phyloP scores from a whole-genome alignment of 1,139 yeast genomes.

The Suhomyces panamericanus region DNA sequence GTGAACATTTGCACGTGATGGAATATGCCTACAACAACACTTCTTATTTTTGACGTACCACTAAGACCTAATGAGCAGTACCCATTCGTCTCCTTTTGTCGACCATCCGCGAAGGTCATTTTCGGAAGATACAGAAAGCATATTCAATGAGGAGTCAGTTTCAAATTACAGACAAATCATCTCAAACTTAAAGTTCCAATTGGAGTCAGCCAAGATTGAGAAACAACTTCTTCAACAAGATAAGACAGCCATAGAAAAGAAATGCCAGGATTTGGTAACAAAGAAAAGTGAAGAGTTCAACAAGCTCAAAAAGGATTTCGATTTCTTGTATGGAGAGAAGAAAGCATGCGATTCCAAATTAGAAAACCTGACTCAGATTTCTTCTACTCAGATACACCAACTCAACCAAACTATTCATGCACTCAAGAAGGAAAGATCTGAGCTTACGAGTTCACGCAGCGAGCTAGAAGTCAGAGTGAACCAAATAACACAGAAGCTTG shows the following conservation, averaged over 20 bases:
- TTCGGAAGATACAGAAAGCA: constrained; percentile 2
- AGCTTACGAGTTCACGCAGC: constrained; percentile 17
- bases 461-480: constrained; percentile 29
- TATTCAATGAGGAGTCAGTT: constrained; percentile 12
- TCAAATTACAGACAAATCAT: constrained; percentile 18
- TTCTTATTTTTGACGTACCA: background rate
- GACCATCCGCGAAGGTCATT: constrained; percentile 33
- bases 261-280: constrained; percentile 32
- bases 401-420: constrained; percentile 29
- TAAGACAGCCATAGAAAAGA: constrained; percentile 27
- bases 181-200: constrained; percentile 29
- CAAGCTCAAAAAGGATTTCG: constrained; percentile 52
- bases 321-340: constrained; percentile 57
- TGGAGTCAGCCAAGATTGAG: constrained; percentile 34
- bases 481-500: constrained; percentile 25
- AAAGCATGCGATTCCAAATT: constrained; percentile 55
- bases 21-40: background rate
- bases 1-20: background rate
- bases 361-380: constrained; percentile 47
- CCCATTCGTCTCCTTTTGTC: constrained; percentile 46
- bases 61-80: constrained; percentile 13
- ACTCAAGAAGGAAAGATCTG: constrained; percentile 21
- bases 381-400: constrained; percentile 40
- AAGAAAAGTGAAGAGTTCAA: constrained; percentile 35
- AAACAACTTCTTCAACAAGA: constrained; percentile 37